Conservation (phyloP, 2,329 filamentous ascomycete species). For the Penicillium rolfsii region DNA sequence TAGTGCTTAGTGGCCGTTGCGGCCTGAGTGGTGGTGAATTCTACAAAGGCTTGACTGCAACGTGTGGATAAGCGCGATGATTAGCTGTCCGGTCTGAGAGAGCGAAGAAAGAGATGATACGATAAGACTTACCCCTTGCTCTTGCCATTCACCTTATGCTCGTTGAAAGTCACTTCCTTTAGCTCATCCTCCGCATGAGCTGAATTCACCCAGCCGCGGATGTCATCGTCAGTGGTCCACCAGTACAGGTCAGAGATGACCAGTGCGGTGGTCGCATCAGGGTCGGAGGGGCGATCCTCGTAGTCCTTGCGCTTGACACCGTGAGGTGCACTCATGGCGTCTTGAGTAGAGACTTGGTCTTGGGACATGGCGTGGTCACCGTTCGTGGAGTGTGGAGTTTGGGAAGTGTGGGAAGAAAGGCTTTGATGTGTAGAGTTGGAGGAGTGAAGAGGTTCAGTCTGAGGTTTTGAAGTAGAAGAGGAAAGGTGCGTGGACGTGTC, state of each 20-base stretch:
- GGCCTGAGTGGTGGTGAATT: constrained; percentile 81
- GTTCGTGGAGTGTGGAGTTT: constrained; percentile 8
- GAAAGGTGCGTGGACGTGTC: background rate
- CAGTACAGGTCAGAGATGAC: constrained; percentile 90
- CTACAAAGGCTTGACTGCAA: constrained; percentile 73
- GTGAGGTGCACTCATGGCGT: constrained; percentile 51
- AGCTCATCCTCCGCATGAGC: constrained; percentile 82
- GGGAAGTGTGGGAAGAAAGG: background rate
- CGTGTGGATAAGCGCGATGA: background rate
- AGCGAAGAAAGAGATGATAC: background rate
- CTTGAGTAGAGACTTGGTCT: constrained; percentile 24
- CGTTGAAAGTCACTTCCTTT: constrained; percentile 92
- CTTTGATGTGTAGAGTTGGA: background rate
- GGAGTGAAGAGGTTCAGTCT: constrained; percentile 12
- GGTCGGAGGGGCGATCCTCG: constrained; percentile 60
- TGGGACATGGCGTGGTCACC: constrained; percentile 21
- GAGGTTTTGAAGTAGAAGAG: constrained; percentile 7
- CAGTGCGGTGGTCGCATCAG: constrained; percentile 69
- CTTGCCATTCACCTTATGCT: constrained; percentile 99
- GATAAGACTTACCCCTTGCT: constrained; percentile 78
- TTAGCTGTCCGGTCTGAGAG: background rate
- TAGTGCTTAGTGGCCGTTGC: constrained; percentile 82
- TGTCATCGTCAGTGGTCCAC: constrained; percentile 96
- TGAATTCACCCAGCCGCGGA: constrained; percentile 81
- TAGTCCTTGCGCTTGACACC: constrained; percentile 65